These are phyloP conservation scores for Aureobasidium sp. DNA, from an alignment of 2,329 filamentous ascomycete genomes.

Conservation along the genomic window DNA sequence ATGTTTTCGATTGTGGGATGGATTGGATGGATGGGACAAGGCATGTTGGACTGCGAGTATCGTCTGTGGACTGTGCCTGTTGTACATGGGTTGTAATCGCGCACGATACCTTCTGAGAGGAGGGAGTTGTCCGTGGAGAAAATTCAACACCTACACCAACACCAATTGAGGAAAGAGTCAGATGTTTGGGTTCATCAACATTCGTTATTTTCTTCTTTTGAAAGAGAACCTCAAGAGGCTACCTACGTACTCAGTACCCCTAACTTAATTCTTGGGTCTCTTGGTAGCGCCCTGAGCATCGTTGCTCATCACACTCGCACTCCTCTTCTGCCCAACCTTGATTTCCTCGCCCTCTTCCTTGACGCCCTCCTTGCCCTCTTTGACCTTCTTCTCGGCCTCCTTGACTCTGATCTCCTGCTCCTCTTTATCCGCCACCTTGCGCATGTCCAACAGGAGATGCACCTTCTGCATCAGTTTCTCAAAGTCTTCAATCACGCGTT, in stretches of 20 bases:
- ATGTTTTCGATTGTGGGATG: too few relatives aligned
- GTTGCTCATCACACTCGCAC: conserved; percentile 15
- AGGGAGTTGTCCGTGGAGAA: too few relatives aligned
- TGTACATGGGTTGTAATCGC: too few relatives aligned
- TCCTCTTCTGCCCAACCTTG: conserved; percentile 13
- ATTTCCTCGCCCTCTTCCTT: conserved; percentile 10
- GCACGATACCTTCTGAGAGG: too few relatives aligned
- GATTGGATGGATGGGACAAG: too few relatives aligned
- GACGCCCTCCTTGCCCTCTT: conserved; percentile 6
- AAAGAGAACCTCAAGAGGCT: not conserved
- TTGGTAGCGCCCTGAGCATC: conserved; percentile 2
- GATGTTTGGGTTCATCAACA: not conserved
- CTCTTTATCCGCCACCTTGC: conserved; percentile 68
- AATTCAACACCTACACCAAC: too few relatives aligned
- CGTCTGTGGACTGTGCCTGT: too few relatives aligned
- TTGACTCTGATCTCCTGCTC: conserved; percentile 58
- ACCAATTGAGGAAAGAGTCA: too few relatives aligned
- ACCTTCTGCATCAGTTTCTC: conserved; percentile 63
- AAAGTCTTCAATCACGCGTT: conserved; percentile 60
- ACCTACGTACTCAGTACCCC: not conserved
- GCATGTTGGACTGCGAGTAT: too few relatives aligned
- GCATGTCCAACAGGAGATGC: conserved; percentile 58
- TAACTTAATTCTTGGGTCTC: not conserved
- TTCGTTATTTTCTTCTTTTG: not conserved
- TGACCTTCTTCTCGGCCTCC: conserved; percentile 27